phyloP scores from a whole-genome alignment of 2,329 filamentous ascomycete genomes.

The Xylaria digitata region DNA sequence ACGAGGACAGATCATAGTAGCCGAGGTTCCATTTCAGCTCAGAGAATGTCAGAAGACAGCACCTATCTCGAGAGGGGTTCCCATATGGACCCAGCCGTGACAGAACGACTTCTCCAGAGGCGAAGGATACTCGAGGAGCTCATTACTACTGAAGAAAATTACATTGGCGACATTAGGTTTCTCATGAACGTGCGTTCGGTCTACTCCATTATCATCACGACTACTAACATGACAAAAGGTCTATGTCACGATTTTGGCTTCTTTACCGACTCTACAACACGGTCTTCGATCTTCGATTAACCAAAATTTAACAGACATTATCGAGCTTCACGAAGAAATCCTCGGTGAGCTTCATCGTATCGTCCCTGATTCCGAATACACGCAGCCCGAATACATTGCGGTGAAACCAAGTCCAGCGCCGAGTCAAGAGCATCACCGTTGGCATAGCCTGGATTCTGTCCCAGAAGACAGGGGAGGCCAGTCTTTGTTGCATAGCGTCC shows the following conservation, averaged over 20 bases:
- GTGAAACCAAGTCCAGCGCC: constrained; percentile 39
- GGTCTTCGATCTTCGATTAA: constrained; percentile 79
- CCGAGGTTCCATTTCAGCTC: constrained; percentile 67
- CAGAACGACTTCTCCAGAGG: constrained; percentile 77
- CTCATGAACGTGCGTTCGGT: constrained; percentile 78
- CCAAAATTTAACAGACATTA: constrained; percentile 80
- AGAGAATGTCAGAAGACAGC: constrained; percentile 74
- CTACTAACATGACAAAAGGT: constrained; percentile 61
- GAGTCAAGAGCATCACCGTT: constrained; percentile 56
- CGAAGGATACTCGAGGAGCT: constrained; percentile 86
- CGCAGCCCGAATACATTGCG: constrained; percentile 55
- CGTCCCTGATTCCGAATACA: constrained; percentile 76
- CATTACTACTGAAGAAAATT: constrained; percentile 85
- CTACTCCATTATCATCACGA: not conserved
- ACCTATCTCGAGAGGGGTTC: constrained; percentile 66
- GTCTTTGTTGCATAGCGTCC: constrained; percentile 59
- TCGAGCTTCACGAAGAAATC: constrained; percentile 85
- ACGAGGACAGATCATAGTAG: constrained; percentile 72
- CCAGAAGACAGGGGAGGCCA: constrained; percentile 55
- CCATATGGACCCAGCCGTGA: constrained; percentile 73
- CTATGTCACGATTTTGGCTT: constrained; percentile 79
- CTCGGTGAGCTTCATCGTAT: constrained; percentile 77
- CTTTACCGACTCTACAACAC: constrained; percentile 72
- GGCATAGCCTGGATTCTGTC: constrained; percentile 61
- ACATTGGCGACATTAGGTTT: constrained; percentile 87